Conservation (phyloP, 352 stramenopile genomes). For the Pythium inflatum region DNA sequence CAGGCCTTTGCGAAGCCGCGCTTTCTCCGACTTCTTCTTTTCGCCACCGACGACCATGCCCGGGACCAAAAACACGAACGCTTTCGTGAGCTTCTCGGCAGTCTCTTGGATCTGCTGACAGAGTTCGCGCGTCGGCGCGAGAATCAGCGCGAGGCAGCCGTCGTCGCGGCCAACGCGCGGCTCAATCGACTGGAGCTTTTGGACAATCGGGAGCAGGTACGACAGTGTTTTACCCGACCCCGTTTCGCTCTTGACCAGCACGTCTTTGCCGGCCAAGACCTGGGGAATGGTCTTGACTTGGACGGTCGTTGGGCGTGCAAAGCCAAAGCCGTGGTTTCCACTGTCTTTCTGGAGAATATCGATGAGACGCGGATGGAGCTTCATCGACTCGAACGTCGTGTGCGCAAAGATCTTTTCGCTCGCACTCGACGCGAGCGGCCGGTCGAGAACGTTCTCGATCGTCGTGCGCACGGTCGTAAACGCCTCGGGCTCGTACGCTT, state of each 20-base stretch:
- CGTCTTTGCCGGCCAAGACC: slow-evolving; percentile 74
- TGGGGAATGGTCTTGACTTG: slow-evolving; percentile 83
- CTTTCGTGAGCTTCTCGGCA: slow-evolving; percentile 91
- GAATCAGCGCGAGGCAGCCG: slow-evolving; percentile 90
- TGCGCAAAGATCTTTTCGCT: slow-evolving; percentile 84
- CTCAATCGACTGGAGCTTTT: slow-evolving; percentile 80
- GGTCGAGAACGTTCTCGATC: slow-evolving; percentile 72
- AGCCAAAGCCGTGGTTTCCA: slow-evolving; percentile 69
- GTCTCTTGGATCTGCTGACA: slow-evolving; percentile 96
- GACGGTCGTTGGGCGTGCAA: slow-evolving; percentile 75
- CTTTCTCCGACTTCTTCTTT: slow-evolving; percentile 91
- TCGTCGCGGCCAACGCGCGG: slow-evolving; percentile 79
- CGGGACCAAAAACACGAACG: slow-evolving; percentile 90
- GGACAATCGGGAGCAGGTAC: slow-evolving; percentile 95
- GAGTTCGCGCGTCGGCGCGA: slow-evolving; percentile 96
- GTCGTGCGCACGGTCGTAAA: slow-evolving; percentile 57
- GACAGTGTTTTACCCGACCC: slow-evolving; percentile 97
- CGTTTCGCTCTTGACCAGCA: slow-evolving; percentile 96
- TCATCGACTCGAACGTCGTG: slow-evolving; percentile 77
- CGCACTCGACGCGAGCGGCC: slow-evolving; percentile 67
- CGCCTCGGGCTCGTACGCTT: slow-evolving; percentile 61
- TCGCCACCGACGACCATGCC: slow-evolving; percentile 94
- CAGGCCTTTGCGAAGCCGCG: slow-evolving; percentile 88
- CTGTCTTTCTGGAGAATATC: slow-evolving; percentile 65
- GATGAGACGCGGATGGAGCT: slow-evolving; percentile 68